phyloP scores from a whole-genome alignment of 2,329 filamentous ascomycete genomes.

The Alternaria triticina region DNA sequence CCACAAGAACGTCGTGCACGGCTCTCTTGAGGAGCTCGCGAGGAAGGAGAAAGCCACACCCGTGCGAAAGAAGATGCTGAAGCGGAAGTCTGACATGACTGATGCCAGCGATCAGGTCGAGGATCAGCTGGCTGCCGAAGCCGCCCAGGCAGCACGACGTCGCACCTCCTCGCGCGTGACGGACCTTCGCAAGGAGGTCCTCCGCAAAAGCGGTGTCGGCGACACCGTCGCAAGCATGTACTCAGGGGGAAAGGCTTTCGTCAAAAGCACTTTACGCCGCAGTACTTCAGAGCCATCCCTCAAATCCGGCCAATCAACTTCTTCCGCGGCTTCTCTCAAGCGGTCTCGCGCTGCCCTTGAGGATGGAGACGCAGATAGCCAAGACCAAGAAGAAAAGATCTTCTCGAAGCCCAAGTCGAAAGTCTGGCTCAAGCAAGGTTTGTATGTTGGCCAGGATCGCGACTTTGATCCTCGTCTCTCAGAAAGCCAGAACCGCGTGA shows the following conservation, averaged over 20 bases:
- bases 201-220: conserved; percentile 39
- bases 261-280: conserved; percentile 38
- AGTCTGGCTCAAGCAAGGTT: conserved; percentile 79
- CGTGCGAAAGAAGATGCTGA: conserved; percentile 27
- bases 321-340: conserved; percentile 24
- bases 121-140: conserved; percentile 40
- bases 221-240: conserved; percentile 39
- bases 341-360: conserved; percentile 30
- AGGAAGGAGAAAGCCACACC: conserved; percentile 19
- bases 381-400: conserved; percentile 23
- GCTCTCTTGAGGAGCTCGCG: conserved; percentile 25
- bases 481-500: conserved; percentile 54
- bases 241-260: conserved; percentile 46
- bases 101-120: conserved; percentile 34
- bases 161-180: conserved; percentile 40
- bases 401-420: conserved; percentile 61
- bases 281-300: conserved; percentile 34
- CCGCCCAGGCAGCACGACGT: conserved; percentile 41
- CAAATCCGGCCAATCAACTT: conserved; percentile 19
- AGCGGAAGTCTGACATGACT: conserved; percentile 15
- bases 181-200: conserved; percentile 44
- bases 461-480: conserved; percentile 52
- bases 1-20: conserved; percentile 46
- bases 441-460: conserved; percentile 82
- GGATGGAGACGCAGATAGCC: conserved; percentile 21